A percentile compares a stretch with the other conserved stretches of the same genome.
Conservation (phyloP, 345 rosid species). For the Hirschfeldia incana region DNA sequence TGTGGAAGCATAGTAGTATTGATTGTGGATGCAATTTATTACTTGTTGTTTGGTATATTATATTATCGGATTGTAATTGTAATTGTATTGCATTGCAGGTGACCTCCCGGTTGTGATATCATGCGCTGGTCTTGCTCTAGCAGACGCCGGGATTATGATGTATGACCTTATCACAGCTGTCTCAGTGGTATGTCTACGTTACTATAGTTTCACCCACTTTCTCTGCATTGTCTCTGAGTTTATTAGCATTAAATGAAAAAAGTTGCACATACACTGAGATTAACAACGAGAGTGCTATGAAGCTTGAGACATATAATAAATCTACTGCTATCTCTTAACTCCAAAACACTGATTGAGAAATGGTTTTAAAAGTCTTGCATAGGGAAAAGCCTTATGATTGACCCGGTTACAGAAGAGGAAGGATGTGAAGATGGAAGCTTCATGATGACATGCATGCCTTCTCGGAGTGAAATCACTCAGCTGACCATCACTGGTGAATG, state of each 20-base stretch:
- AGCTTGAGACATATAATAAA: background rate
- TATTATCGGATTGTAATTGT: constrained; percentile 9
- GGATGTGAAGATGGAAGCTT: constrained; percentile 85
- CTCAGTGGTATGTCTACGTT: constrained; percentile 62
- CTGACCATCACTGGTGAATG: constrained; percentile 81
- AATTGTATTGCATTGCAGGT: constrained; percentile 49
- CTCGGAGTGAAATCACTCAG: constrained; percentile 86
- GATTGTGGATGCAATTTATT: background rate
- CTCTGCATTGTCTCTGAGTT: background rate
- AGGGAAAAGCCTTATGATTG: constrained; percentile 73
- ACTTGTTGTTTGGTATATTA: constrained; percentile 3
- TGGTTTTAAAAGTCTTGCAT: constrained; percentile 58
- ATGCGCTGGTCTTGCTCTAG: constrained; percentile 96
- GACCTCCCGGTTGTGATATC: constrained; percentile 88
- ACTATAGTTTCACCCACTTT: background rate
- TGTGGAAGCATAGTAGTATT: constrained; percentile 1
- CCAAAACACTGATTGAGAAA: constrained; percentile 9
- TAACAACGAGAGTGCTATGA: background rate
- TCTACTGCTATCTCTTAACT: background rate
- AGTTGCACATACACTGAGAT: background rate
- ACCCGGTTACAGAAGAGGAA: constrained; percentile 85
- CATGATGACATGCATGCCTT: constrained; percentile 84
- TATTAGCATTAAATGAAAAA: background rate
- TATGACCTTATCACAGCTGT: constrained; percentile 90
- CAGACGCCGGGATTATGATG: constrained; percentile 97